Evolutionary conservation across 169 alveolate species (phyloP), one percentile per base, ranked within the genome.

Genomic region (Plasmodium ovale): DNA sequence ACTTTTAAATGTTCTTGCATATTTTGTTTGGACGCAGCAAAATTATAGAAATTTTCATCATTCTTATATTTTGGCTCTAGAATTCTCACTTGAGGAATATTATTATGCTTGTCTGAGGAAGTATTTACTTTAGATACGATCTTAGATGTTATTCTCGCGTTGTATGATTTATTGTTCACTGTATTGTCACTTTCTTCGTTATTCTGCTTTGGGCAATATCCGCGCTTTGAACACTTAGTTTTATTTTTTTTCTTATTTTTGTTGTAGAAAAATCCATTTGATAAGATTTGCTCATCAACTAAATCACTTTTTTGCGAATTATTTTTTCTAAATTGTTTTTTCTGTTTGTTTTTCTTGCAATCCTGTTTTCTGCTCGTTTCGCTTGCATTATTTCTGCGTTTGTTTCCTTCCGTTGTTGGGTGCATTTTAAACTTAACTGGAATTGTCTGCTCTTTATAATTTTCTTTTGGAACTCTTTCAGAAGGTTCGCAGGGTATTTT

Each of bases 341-440:
- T 73, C 42, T 73, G 60, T 51, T 73, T 73, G 12, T 3, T 4
- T 37, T 60, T 73, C 19, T 59, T 59, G 31, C 25, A 29, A 64
- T 73, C 19, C 60, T 42, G 58, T 9, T 60, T 60, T 59, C 10
- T 64, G 16, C 33, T 25, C 33, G 44, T 35, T 58, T 10, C 53
- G 27, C 25, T 2, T 23, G 53, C 25, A 31, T 7, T 19, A 5
- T n/a, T 47, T 53, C 31, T 73, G n/a, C 0, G 23, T 10, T 51
- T 72, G 23, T 23, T 60, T 37, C 56, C 69, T 16, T 72, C 54
- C 3, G 33, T 25, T 0, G 25, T 42, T 16, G 49, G 6, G 53
- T 33, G 59, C 44, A 54, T 60, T 42, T 31, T 72, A 56, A 35
- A 54, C 37, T 35, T 54, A 42, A 21, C 31, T 14, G 39, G 49